A percentile compares a stretch with the other conserved stretches of the same genome.
phyloP scores from a whole-genome alignment of 2,329 filamentous ascomycete species.

The Microthyrium microscopicum region DNA sequence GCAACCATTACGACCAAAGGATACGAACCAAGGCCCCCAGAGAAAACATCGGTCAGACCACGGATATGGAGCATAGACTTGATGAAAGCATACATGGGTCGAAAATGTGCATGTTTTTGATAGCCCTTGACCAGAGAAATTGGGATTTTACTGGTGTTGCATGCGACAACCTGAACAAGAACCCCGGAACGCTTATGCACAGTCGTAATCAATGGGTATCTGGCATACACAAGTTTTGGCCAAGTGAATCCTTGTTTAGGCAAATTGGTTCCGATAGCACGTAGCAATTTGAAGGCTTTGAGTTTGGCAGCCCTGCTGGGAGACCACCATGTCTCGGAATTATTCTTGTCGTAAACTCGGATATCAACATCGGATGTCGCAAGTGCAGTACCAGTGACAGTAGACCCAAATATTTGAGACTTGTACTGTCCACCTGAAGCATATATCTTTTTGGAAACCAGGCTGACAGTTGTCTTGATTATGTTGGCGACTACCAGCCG shows the following conservation, averaged over 20 bases:
- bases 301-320: slow-evolving; percentile 6
- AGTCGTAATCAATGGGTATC: slow-evolving; percentile 25
- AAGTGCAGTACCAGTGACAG: slow-evolving; percentile 33
- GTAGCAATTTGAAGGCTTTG: slow-evolving; percentile 9
- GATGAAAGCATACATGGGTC: slow-evolving; percentile 31
- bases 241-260: slow-evolving; percentile 9
- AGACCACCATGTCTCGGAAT: slow-evolving; percentile 10
- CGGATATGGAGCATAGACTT: slow-evolving; percentile 35
- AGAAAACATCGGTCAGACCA: slow-evolving; percentile 29
- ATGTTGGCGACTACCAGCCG: not conserved
- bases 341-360: slow-evolving; percentile 18
- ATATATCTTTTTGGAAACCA: slow-evolving; percentile 10
- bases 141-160: slow-evolving; percentile 23
- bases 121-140: slow-evolving; percentile 28
- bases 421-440: slow-evolving; percentile 13
- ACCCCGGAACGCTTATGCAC: slow-evolving; percentile 32
- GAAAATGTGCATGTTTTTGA: slow-evolving; percentile 31
- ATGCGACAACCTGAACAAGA: slow-evolving; percentile 34
- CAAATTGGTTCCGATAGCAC: not conserved
- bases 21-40: slow-evolving; percentile 37
- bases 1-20: slow-evolving; percentile 40
- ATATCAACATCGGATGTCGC: slow-evolving; percentile 39
- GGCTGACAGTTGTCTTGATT: not conserved
- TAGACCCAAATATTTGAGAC: slow-evolving; percentile 37
- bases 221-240: slow-evolving; percentile 13